Evolutionary conservation across 2,329 filamentous ascomycete species (phyloP), one percentile per base, ranked within the genome.

Genomic region (Aspergillus fumigatus): DNA sequence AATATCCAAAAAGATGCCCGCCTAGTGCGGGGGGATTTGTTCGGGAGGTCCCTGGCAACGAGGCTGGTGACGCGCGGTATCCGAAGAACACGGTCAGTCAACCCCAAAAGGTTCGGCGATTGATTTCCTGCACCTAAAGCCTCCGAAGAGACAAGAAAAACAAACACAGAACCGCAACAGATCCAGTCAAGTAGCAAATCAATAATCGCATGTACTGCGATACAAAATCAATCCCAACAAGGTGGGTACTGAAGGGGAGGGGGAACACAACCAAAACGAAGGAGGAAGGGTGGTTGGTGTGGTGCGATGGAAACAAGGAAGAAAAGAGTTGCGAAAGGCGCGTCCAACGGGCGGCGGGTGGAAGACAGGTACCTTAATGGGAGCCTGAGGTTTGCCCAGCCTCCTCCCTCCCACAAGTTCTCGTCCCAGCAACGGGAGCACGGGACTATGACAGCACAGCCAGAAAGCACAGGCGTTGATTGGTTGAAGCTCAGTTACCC

Each of bases 51-150:
- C 58, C 59, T 62, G 51, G 61, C 61, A 64, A 64, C 61, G 62
- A 65, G 53, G 58, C 50, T 56, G 59, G 62, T 65, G 66, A 73
- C 70, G 70, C 70, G 70, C 68, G 62, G 62, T 59, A 64, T 57
- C 58, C 63, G 54, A 64, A 70, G 64, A 72, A 71, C 67, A 47
- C 43, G 54, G 64, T 70, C 65, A 72, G 64, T 70, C 65, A 72
- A 71, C 67, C 26, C 43, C 71, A 69, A 61, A 61, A 61, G 59
- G 60, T 60, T 63, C 56, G 53, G 61, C 58, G 53, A 59, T 48
- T 47, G 51, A 58, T 49, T 40, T 27, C 43, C 58, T 48, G 53
- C 48, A 54, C 58, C 48, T 51, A 54, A 51, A 41, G 54, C 49
- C 27, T 21, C 48, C 41, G 19, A 35, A 53, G 48, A 54, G 38